Percentiles rank a stretch among this genome's conserved stretches.
phyloP scores from a whole-genome alignment of 176 grass and related monocot genomes.

The Rhynchospora breviuscula region DNA sequence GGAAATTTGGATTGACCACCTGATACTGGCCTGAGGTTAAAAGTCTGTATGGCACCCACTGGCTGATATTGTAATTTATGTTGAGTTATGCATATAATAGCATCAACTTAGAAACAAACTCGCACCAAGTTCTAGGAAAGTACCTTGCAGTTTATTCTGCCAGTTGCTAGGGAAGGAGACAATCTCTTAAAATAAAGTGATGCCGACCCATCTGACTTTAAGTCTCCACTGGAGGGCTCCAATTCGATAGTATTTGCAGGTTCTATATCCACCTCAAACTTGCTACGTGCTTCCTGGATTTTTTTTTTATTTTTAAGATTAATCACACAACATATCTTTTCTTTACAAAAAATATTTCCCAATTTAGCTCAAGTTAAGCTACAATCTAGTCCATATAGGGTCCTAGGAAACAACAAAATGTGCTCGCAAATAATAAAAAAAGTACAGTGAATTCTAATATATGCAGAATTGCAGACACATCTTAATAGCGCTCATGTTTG shows the following conservation, averaged over 20 bases:
- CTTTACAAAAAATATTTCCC: not conserved
- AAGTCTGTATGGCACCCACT: not conserved
- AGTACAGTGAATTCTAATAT: not conserved
- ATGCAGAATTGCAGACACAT: not conserved
- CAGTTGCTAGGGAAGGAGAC: conserved; percentile 36
- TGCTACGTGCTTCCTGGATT: conserved; percentile 80
- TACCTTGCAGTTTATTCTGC: conserved; percentile 98
- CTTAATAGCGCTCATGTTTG: not conserved
- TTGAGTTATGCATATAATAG: not conserved
- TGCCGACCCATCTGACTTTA: conserved; percentile 54
- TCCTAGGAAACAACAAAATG: not conserved
- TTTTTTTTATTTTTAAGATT: not conserved
- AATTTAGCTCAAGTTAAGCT: not conserved
- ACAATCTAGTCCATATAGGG: not conserved
- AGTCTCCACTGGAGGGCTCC: conserved; percentile 53
- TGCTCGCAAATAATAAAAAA: not conserved
- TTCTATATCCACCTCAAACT: conserved; percentile 86
- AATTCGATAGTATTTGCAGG: conserved; percentile 60
- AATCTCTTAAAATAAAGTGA: conserved; percentile 59
- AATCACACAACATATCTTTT: not conserved
- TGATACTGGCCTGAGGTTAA: not conserved
- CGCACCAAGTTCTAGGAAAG: not conserved
- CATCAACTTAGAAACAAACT: not conserved
- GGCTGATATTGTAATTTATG: conserved; percentile 5
- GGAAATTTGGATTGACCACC: not conserved